Evolutionary conservation across 192 early-diverging fungal species (phyloP).

Genomic region (Coemansia brasiliensis): DNA sequence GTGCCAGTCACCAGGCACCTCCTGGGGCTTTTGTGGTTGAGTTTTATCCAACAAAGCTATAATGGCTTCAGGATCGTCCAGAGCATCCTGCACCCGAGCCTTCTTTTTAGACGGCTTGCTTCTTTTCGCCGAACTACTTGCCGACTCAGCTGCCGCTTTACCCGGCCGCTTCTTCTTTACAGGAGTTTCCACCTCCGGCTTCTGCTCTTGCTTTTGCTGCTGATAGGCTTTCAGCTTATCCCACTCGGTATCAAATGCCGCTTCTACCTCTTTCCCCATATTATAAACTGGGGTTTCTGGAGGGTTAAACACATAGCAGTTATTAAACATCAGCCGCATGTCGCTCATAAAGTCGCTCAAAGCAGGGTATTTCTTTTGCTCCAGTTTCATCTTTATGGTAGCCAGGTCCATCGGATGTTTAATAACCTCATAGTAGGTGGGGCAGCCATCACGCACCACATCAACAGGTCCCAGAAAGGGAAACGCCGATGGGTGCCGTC

Average conservation of each 20-base stretch:
- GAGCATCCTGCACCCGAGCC: background rate
- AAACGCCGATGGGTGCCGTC: slow-evolving; percentile 54
- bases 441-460: slow-evolving; percentile 61
- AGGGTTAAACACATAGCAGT: slow-evolving; percentile 75
- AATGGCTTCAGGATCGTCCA: slow-evolving; percentile 34
- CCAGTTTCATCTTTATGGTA: slow-evolving; percentile 57
- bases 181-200: too few species aligned
- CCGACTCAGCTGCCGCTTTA: background rate
- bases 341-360: slow-evolving; percentile 54
- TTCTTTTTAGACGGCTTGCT: background rate
- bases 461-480: slow-evolving; percentile 68
- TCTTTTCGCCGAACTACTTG: background rate
- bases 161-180: slow-evolving; percentile 1
- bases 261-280: slow-evolving; percentile 60
- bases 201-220: too few species aligned
- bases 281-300: slow-evolving; percentile 63
- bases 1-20: slow-evolving; percentile 26
- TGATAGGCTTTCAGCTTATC: slow-evolving; percentile 7
- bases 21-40: background rate
- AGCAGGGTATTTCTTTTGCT: slow-evolving; percentile 32
- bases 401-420: slow-evolving; percentile 69
- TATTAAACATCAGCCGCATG: slow-evolving; percentile 62
- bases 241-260: slow-evolving; percentile 59
- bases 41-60: slow-evolving; percentile 11
- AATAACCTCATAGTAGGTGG: slow-evolving; percentile 64